These are phyloP conservation scores for Steccherinum ochraceum DNA, from an alignment of 768 basidiomycete genomes.

Conservation along the genomic window DNA sequence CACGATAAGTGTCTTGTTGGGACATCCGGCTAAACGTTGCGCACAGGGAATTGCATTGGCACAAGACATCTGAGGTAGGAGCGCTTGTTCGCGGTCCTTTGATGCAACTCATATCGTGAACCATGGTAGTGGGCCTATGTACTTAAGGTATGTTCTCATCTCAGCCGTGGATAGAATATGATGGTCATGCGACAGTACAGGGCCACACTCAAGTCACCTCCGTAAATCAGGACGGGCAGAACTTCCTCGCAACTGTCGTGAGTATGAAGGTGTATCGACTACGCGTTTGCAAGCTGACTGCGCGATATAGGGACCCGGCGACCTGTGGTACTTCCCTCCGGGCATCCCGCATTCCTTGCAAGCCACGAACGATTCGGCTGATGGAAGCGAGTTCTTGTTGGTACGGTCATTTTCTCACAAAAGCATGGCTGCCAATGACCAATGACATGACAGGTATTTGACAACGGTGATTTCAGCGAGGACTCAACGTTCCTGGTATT, in stretches of 20 bases:
- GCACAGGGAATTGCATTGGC: conserved; percentile 27
- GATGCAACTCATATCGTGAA: background rate
- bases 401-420: conserved; percentile 19
- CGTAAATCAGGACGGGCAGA: conserved; percentile 40
- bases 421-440: background rate
- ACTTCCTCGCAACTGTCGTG: conserved; percentile 45
- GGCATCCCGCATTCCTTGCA: conserved; percentile 51
- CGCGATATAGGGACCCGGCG: conserved; percentile 32
- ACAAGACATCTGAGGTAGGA: conserved; percentile 21
- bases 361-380: conserved; percentile 36
- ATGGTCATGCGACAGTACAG: too few relatives aligned
- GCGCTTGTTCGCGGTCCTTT: background rate
- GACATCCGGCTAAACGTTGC: background rate
- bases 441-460: conserved; percentile 35
- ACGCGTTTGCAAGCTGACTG: background rate
- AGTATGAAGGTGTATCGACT: background rate
- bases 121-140: conserved; percentile 24
- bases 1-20: background rate
- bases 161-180: too few relatives aligned
- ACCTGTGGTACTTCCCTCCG: conserved; percentile 52
- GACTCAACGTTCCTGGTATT: conserved; percentile 45
- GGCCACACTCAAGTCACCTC: conserved; percentile 43
- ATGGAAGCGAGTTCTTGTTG: conserved; percentile 47
- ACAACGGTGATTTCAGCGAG: conserved; percentile 45
- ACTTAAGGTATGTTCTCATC: conserved; percentile 20